These are phyloP conservation scores for Lactarius deliciosus DNA, from an alignment of 768 basidiomycete genomes.

Conservation along the genomic window DNA sequence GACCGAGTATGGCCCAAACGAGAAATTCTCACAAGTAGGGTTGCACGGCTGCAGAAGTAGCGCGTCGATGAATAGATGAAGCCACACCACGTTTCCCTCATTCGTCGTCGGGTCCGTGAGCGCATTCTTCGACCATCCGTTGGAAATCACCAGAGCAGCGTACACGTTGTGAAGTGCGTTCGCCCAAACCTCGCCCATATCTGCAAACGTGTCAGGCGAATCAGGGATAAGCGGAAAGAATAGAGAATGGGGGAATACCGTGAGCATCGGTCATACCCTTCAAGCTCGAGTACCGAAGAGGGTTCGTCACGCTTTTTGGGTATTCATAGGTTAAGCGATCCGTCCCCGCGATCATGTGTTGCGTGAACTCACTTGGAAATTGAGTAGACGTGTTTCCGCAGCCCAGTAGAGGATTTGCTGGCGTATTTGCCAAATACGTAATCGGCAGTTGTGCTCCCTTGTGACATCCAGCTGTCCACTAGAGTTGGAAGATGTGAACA, in stretches of 20 bases:
- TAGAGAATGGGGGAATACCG: constrained; percentile 35
- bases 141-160: constrained; percentile 34
- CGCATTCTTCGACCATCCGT: constrained; percentile 36
- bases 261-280: constrained; percentile 47
- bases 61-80: constrained; percentile 52
- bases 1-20: background rate
- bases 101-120: constrained; percentile 42
- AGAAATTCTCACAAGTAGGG: constrained; percentile 45
- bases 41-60: constrained; percentile 48
- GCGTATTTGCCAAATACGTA: constrained; percentile 53
- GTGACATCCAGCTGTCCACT: constrained; percentile 37
- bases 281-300: constrained; percentile 45
- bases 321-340: constrained; percentile 4
- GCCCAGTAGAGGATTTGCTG: constrained; percentile 48
- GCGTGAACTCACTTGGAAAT: constrained; percentile 44
- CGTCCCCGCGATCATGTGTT: constrained; percentile 30
- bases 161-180: constrained; percentile 43
- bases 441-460: constrained; percentile 39
- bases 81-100: constrained; percentile 52
- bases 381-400: constrained; percentile 59
- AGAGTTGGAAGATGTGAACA: constrained; percentile 10
- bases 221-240: background rate
- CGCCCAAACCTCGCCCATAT: constrained; percentile 60
- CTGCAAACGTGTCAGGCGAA: constrained; percentile 29
- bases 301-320: constrained; percentile 37